phyloP scores from a whole-genome alignment of 2,329 filamentous ascomycete genomes.

The Neonectria sp. region DNA sequence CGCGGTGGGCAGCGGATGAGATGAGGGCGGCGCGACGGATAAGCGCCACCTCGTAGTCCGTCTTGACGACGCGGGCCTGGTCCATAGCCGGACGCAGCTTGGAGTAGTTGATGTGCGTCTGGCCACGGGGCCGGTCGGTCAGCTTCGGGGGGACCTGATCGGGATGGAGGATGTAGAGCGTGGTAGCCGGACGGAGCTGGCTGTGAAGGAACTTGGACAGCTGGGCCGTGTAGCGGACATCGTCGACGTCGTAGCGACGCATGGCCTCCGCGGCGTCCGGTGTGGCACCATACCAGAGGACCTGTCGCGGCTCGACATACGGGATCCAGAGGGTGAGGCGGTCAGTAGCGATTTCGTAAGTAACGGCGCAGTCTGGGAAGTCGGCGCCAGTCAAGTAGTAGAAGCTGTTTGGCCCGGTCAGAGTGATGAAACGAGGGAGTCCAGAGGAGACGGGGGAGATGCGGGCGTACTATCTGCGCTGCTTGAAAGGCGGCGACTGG shows the following conservation, averaged over 20 bases:
- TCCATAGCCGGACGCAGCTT: conserved; percentile 82
- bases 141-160: conserved; percentile 55
- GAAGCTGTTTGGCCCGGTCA: conserved; percentile 60
- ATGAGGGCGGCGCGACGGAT: conserved; percentile 87
- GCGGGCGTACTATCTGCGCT: conserved; percentile 69
- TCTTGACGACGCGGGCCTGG: conserved; percentile 85
- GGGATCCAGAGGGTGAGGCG: conserved; percentile 82
- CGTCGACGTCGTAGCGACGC: conserved; percentile 77
- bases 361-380: conserved; percentile 69
- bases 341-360: conserved; percentile 72
- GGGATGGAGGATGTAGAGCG: conserved; percentile 63
- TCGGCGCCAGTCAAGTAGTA: conserved; percentile 71
- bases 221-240: conserved; percentile 73
- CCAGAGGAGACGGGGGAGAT: background rate
- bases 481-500: conserved; percentile 68
- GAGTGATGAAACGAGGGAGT: background rate
- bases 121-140: conserved; percentile 55
- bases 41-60: conserved; percentile 86
- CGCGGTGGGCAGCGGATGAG: conserved; percentile 82
- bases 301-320: conserved; percentile 72
- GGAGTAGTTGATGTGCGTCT: conserved; percentile 62
- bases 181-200: conserved; percentile 58
- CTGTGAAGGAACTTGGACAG: conserved; percentile 62
- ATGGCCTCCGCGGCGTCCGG: conserved; percentile 74
- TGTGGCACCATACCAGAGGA: conserved; percentile 76